Evolutionary conservation across 306 rosid species (phyloP).

Genomic region (Gillenia trifoliata): DNA sequence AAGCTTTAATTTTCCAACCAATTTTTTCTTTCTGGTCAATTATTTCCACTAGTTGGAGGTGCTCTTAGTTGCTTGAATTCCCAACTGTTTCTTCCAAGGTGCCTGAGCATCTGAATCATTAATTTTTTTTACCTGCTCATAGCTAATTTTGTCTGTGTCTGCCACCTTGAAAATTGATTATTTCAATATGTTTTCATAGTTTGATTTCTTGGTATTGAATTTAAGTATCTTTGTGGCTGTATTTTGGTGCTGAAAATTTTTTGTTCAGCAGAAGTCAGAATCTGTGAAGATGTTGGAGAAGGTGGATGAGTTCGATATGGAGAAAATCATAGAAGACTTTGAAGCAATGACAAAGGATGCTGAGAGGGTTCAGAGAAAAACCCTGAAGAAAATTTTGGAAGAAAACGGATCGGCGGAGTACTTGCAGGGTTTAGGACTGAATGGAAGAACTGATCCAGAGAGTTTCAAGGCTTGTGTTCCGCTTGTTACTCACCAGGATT

Average conservation of each 20-base stretch:
- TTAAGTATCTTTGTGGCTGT: not conserved
- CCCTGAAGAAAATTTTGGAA: conserved; percentile 62
- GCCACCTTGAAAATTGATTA: not conserved
- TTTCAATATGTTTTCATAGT: not conserved
- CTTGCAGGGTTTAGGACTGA: conserved; percentile 52
- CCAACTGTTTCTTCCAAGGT: not conserved
- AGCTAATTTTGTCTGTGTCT: not conserved
- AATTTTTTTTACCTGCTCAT: not conserved
- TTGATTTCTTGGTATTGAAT: not conserved
- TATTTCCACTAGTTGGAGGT: not conserved
- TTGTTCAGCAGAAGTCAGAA: not conserved
- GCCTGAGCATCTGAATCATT: not conserved
- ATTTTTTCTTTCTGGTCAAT: not conserved
- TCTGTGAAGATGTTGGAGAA: conserved; percentile 58
- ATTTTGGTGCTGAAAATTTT: not conserved
- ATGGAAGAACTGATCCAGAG: conserved; percentile 77
- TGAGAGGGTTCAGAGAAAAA: conserved; percentile 62
- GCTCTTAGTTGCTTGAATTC: not conserved
- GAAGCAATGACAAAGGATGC: conserved; percentile 74
- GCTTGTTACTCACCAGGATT: conserved; percentile 55
- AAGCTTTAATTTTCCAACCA: not conserved
- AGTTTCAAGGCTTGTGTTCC: conserved; percentile 81
- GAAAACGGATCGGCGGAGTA: conserved; percentile 77
- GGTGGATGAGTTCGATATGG: conserved; percentile 55
- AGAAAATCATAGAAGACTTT: conserved; percentile 63